Percentiles rank a stretch among this genome's conserved stretches.
These are phyloP conservation scores for Lolium rigidum DNA, from an alignment of 176 grass and related monocot genomes.

Conservation along the genomic window DNA sequence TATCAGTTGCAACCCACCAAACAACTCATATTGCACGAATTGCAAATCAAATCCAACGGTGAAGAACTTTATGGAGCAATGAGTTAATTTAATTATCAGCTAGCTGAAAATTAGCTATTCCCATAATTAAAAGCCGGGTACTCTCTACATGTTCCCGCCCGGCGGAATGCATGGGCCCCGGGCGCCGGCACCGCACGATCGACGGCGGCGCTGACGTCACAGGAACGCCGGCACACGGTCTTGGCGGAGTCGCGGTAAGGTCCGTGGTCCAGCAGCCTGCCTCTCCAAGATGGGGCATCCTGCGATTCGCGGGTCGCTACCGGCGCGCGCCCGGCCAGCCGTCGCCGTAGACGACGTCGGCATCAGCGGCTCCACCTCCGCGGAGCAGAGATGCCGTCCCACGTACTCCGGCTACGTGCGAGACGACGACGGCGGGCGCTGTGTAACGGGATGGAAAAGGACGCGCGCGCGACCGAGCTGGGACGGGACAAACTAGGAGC, in stretches of 20 bases:
- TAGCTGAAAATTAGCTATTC: too few species aligned
- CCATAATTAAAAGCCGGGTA: too few species aligned
- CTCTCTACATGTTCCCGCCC: too few species aligned
- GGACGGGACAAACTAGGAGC: conserved; percentile 11
- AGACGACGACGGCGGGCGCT: background rate
- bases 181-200: background rate
- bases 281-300: conserved; percentile 14
- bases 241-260: background rate
- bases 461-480: background rate
- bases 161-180: too few species aligned
- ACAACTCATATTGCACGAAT: too few species aligned
- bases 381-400: background rate
- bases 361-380: background rate
- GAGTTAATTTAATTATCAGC: too few species aligned
- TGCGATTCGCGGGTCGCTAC: conserved; percentile 2
- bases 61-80: too few species aligned
- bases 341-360: background rate
- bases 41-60: too few species aligned
- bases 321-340: background rate
- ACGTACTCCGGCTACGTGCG: background rate
- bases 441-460: background rate
- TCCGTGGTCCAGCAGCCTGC: conserved; percentile 3
- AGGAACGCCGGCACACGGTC: background rate
- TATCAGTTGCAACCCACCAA: too few species aligned
- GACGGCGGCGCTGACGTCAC: background rate